These are phyloP conservation scores for Alliaria petiolata DNA, from an alignment of 345 rosid species.

Conservation along the genomic window DNA sequence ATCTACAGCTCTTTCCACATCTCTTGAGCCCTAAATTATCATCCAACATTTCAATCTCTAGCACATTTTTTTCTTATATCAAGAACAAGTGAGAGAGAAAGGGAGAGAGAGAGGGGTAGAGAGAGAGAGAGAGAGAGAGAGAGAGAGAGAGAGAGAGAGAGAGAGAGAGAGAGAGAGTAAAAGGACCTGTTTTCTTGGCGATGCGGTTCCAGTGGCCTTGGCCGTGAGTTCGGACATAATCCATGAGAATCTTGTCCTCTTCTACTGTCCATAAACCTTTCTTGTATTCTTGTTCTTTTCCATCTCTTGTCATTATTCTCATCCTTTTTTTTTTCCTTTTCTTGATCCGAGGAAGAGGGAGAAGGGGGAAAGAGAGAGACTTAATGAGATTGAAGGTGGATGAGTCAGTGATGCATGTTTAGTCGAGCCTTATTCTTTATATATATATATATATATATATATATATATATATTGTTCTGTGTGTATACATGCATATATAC, in stretches of 20 bases:
- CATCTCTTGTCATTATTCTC: slow-evolving; percentile 27
- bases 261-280: slow-evolving; percentile 62
- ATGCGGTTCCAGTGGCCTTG: slow-evolving; percentile 58
- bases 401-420: slow-evolving; percentile 23
- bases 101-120: too few species aligned
- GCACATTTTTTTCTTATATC: not conserved
- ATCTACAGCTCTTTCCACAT: slow-evolving; percentile 64
- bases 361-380: not conserved
- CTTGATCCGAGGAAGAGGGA: slow-evolving; percentile 21
- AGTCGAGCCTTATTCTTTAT: slow-evolving; percentile 11
- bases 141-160: too few species aligned
- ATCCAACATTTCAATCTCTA: slow-evolving; percentile 4
- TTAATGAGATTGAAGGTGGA: slow-evolving; percentile 3
- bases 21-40: slow-evolving; percentile 46
- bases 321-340: not conserved
- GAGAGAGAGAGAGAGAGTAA: not conserved
- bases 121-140: too few species aligned
- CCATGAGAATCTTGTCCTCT: slow-evolving; percentile 56
- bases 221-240: slow-evolving; percentile 45
- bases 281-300: slow-evolving; percentile 35
- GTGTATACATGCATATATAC: not conserved
- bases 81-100: not conserved
- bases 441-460: not conserved
- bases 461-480: not conserved
- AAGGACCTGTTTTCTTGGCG: slow-evolving; percentile 45